phyloP scores from a whole-genome alignment of 768 basidiomycete genomes.

The Chalciporus pseudorubinellus region DNA sequence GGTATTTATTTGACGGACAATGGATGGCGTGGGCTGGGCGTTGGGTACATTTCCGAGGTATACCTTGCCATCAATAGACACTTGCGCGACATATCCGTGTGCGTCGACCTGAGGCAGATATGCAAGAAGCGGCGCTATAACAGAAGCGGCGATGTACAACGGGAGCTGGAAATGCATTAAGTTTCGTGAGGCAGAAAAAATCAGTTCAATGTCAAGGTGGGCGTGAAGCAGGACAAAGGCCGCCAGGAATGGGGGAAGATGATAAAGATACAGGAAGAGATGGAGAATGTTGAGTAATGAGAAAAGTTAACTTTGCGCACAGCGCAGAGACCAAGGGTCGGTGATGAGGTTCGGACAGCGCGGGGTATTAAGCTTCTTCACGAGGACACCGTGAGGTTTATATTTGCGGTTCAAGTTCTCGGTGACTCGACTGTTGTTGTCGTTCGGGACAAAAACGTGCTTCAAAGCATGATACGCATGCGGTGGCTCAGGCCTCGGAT shows the following conservation, averaged over 20 bases:
- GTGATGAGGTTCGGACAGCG: conserved; percentile 11
- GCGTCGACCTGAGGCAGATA: conserved; percentile 28
- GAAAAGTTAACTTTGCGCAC: conserved; percentile 1
- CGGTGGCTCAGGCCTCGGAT: background rate
- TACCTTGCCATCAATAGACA: conserved; percentile 42
- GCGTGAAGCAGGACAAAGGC: background rate
- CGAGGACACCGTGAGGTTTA: conserved; percentile 17
- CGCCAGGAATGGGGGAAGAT: background rate
- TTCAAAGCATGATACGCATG: background rate
- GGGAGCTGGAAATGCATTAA: conserved; percentile 7
- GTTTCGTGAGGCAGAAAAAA: background rate
- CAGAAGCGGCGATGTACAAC: background rate
- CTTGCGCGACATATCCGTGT: conserved; percentile 44
- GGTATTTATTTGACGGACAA: conserved; percentile 44
- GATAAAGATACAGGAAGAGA: background rate
- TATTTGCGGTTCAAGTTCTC: background rate
- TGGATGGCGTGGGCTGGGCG: conserved; percentile 36
- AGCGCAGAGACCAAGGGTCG: conserved; percentile 1
- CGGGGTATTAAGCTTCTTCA: conserved; percentile 18
- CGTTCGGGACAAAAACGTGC: conserved; percentile 1
- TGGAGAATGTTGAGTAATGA: conserved; percentile 3
- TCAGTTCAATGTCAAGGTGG: background rate
- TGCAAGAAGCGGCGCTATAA: conserved; percentile 11
- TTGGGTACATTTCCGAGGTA: conserved; percentile 46
- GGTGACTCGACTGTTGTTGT: conserved; percentile 2